Conservation (phyloP, 2,329 filamentous ascomycete species). For the Hypoxylon sp. region DNA sequence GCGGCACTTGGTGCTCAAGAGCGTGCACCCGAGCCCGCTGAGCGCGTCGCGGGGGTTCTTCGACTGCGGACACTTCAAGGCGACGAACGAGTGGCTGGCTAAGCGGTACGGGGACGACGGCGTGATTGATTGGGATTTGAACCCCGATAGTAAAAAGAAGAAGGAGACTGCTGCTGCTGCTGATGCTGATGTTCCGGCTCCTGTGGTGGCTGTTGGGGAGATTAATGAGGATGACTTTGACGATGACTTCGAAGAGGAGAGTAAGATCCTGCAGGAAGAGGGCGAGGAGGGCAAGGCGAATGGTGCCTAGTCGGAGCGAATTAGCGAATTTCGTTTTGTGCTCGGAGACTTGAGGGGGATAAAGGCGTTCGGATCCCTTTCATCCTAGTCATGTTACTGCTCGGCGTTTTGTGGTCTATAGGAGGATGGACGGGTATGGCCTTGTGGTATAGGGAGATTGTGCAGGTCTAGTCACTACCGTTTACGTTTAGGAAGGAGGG, state of each 20-base stretch:
- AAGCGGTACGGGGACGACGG: slow-evolving; percentile 83
- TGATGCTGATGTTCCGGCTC: slow-evolving; percentile 29
- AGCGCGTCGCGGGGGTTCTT: slow-evolving; percentile 88
- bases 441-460: slow-evolving; percentile 34
- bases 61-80: slow-evolving; percentile 84
- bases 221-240: slow-evolving; percentile 32
- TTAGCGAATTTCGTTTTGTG: slow-evolving; percentile 7
- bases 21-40: slow-evolving; percentile 93
- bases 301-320: slow-evolving; percentile 19
- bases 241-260: slow-evolving; percentile 50
- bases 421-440: slow-evolving; percentile 9
- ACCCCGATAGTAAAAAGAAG: slow-evolving; percentile 49
- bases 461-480: slow-evolving; percentile 20
- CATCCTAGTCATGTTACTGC: slow-evolving; percentile 17
- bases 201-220: slow-evolving; percentile 49
- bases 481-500: slow-evolving; percentile 12
- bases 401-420: slow-evolving; percentile 35
- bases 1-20: slow-evolving; percentile 86
- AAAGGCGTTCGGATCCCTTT: slow-evolving; percentile 28
- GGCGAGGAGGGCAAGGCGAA: slow-evolving; percentile 47
- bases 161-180: slow-evolving; percentile 30
- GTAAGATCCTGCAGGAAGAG: slow-evolving; percentile 50
- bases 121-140: slow-evolving; percentile 86
- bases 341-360: background rate
- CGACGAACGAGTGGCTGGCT: slow-evolving; percentile 87